Base-by-base conservation (phyloP, 768 basidiomycete genomes). In the Stropharia rugosoannulata region DNA sequence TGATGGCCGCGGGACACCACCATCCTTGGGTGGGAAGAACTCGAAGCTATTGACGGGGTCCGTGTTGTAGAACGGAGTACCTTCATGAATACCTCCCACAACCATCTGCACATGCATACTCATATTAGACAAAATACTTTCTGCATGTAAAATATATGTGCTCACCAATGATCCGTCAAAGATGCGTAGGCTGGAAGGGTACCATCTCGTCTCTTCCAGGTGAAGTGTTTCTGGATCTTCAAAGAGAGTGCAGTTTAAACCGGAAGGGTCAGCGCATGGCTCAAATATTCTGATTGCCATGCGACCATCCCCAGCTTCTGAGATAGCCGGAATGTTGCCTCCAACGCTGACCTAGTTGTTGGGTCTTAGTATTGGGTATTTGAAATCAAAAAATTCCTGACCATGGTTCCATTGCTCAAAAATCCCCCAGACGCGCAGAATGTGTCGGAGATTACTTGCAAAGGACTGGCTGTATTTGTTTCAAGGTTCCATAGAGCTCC, bases 31-130 rank as follows among this genome's bases (percentile, higher is more conserved):
- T 1, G 75, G 75, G 62, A 67, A 74, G 49, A 74, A 76, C 52
- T 76, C 75, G 52, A 73, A 67, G 15, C 47, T 66, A 49, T 66
- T 85, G 44, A 80, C 79, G 2, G 83, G 84, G 49, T 73, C 76
- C 25, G 80, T 83, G 62, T 87, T 85, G 64, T 85, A 85, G 77
- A 85, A 88, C 2, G 83, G 83, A 3, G 54, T 66, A 9, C 43
- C 56, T 16, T 68, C 63, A 27, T 68, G 66, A 19, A 68, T 63
- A 2, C 67, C 67, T 12, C 67, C 67, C 3, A 64, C 59, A 46
- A 68, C 54, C 63, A 70, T 69, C 68, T 66, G 29, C 27, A 29
- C 7, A 29, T 29, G 27, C 29, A 32, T 32, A 56, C 36, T 25
- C 18, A 39, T 32, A 9, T 12, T 22, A 37, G n/a, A 41, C 37